These are phyloP conservation scores for Citrus maxima DNA, from an alignment of 345 rosid species.

Conservation along the genomic window DNA sequence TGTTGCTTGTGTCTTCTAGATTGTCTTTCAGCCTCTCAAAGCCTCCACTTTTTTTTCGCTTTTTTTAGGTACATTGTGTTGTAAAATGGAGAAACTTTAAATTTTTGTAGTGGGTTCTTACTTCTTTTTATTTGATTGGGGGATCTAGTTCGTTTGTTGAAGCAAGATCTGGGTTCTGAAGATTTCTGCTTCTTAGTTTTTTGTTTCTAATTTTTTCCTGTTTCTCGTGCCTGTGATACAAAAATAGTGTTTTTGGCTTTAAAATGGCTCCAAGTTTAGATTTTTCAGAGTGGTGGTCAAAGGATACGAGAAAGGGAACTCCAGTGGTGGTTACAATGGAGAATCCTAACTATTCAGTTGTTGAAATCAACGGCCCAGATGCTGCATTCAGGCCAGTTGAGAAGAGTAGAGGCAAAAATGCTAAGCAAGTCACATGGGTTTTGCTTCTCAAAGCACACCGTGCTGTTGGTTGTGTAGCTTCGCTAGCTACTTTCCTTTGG, in stretches of 20 bases:
- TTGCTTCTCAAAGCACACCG: conserved; percentile 86
- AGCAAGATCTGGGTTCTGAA: conserved; percentile 47
- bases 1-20: conserved; percentile 24
- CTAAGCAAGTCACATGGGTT: conserved; percentile 90
- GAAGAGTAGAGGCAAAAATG: conserved; percentile 80
- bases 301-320: conserved; percentile 60
- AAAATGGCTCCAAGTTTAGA: conserved; percentile 69
- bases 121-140: conserved; percentile 11
- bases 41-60: conserved; percentile 16
- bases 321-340: conserved; percentile 92
- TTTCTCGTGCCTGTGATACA: neutral
- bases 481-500: conserved; percentile 74
- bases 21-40: conserved; percentile 10
- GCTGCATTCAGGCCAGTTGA: conserved; percentile 79
- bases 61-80: conserved; percentile 30
- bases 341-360: conserved; percentile 75
- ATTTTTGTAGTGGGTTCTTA: conserved; percentile 33
- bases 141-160: conserved; percentile 31
- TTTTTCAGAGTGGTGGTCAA: conserved; percentile 71
- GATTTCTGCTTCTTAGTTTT: conserved; percentile 13
- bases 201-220: neutral
- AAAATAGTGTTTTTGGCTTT: neutral
- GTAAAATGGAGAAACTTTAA: conserved; percentile 30
- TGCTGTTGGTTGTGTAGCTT: conserved; percentile 81
- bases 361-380: conserved; percentile 87